These are phyloP conservation scores for Zopfochytrium polystomum DNA, from an alignment of 371 early-diverging fungal species.

Conservation along the genomic window DNA sequence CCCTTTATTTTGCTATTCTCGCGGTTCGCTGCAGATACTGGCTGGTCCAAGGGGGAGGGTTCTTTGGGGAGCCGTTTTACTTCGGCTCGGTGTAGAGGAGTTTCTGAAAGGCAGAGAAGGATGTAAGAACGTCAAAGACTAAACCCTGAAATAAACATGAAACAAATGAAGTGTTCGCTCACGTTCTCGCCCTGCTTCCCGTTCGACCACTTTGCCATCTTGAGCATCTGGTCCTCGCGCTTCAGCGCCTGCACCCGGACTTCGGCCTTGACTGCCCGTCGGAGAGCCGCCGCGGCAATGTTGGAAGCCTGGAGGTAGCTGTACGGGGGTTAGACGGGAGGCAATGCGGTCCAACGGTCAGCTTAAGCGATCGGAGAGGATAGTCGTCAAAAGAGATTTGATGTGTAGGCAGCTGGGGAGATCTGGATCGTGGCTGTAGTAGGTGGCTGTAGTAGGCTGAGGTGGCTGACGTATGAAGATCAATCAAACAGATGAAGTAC, in stretches of 20 bases:
- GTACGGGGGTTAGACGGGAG: constrained; percentile 8
- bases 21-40: neutral
- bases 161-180: constrained; percentile 16
- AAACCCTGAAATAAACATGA: neutral
- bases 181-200: constrained; percentile 64
- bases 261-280: constrained; percentile 80
- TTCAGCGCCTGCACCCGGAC: constrained; percentile 62
- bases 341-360: too few species aligned
- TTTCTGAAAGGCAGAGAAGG: constrained; percentile 10
- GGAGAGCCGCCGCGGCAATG: constrained; percentile 80
- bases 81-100: constrained; percentile 19
- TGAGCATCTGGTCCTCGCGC: constrained; percentile 74
- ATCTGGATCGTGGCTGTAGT: too few species aligned
- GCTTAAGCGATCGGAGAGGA: too few species aligned
- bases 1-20: neutral
- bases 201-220: constrained; percentile 76
- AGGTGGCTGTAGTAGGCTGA: too few species aligned
- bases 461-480: too few species aligned
- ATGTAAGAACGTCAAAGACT: neutral
- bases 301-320: constrained; percentile 87
- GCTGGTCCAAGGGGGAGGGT: neutral
- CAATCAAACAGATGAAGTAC: too few species aligned
- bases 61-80: neutral
- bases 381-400: too few species aligned
- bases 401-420: too few species aligned